A percentile compares a stretch with the other conserved stretches of the same genome.
These are phyloP conservation scores for Turritis glabra DNA, from an alignment of 345 rosid genomes.

Conservation along the genomic window DNA sequence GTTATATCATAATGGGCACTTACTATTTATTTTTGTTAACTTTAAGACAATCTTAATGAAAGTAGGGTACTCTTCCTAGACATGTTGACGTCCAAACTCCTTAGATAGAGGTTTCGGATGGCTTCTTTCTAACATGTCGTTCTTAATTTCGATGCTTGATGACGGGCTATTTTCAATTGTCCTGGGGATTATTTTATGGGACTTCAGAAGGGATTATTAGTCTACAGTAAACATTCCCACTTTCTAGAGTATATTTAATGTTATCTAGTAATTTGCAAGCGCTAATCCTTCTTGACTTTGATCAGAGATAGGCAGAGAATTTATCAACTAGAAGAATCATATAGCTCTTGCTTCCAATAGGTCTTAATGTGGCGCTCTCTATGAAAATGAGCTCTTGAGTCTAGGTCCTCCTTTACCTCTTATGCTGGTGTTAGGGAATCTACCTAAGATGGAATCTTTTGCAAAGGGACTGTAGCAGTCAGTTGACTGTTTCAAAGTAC, in stretches of 20 bases:
- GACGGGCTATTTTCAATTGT: background rate
- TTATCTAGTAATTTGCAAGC: background rate
- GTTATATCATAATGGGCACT: background rate
- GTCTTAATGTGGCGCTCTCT: background rate
- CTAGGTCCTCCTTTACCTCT: background rate
- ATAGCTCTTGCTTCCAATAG: background rate
- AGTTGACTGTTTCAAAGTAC: constrained; percentile 7
- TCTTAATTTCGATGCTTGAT: background rate
- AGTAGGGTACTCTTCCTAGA: background rate
- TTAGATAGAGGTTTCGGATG: background rate
- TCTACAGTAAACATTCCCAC: background rate
- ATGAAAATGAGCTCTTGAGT: background rate
- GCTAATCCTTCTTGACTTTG: background rate
- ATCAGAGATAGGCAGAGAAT: background rate
- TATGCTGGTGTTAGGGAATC: constrained; percentile 9
- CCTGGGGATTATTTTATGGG: background rate
- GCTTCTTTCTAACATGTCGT: background rate
- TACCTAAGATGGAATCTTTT: background rate
- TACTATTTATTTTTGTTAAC: background rate
- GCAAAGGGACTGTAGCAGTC: background rate
- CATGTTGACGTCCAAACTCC: background rate
- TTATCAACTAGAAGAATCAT: background rate
- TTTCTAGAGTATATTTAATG: background rate
- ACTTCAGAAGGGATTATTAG: background rate
- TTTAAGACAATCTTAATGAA: background rate